Evolutionary conservation across 192 early-diverging fungal species (phyloP).

Genomic region (Dissophora ornata): DNA sequence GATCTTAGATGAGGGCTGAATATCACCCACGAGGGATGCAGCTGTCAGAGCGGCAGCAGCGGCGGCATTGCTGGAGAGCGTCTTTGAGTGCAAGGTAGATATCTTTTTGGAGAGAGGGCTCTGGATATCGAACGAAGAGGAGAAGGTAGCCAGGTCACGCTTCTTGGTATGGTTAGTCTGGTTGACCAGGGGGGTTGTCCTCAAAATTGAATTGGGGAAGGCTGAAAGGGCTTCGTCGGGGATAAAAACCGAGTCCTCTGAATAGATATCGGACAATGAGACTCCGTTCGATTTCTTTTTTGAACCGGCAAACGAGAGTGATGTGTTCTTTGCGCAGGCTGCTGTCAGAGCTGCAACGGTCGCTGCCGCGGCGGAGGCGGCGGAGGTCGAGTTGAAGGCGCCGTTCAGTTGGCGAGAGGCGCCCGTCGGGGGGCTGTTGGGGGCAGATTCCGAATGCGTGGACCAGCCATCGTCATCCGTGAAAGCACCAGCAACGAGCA

Average conservation of each 20-base stretch:
- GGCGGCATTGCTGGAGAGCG: constrained; percentile 1
- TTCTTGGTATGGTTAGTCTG: constrained; percentile 18
- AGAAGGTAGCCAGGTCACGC: constrained; percentile 34
- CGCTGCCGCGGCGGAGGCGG: constrained; percentile 34
- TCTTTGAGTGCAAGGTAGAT: not conserved
- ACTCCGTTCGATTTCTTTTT: constrained; percentile 49
- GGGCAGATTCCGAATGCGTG: constrained; percentile 41
- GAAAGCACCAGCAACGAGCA: constrained; percentile 18
- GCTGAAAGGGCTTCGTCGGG: constrained; percentile 50
- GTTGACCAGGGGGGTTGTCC: not conserved
- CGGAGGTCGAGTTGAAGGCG: constrained; percentile 8
- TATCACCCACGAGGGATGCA: constrained; percentile 12
- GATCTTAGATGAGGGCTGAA: constrained; percentile 5
- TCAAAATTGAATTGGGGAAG: constrained; percentile 41
- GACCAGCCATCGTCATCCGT: constrained; percentile 55
- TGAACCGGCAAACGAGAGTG: not conserved
- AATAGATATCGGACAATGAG: constrained; percentile 54
- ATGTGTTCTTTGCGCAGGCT: constrained; percentile 1
- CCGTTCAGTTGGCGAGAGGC: constrained; percentile 4
- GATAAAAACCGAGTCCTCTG: constrained; percentile 40
- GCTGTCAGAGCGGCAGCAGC: constrained; percentile 18
- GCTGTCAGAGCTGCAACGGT: constrained; percentile 32
- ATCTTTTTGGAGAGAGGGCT: constrained; percentile 42
- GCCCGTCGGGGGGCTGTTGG: constrained; percentile 37
- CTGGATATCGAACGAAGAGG: constrained; percentile 41